Percentiles rank a stretch among this genome's conserved stretches.
Conservation (phyloP, 192 early-diverging fungal species). For the Jimgerdemannia flammicorona region DNA sequence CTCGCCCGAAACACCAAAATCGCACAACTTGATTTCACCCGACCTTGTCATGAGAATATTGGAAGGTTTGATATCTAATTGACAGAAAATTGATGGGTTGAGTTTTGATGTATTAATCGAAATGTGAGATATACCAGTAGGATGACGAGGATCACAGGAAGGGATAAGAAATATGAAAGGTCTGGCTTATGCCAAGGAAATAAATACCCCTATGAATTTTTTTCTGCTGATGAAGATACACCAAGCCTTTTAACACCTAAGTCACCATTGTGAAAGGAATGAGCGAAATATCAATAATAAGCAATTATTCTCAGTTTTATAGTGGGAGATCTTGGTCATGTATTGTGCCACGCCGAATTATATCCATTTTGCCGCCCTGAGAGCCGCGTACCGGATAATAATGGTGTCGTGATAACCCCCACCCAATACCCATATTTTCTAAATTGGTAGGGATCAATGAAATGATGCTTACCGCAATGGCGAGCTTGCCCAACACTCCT, state of each 20-base stretch:
- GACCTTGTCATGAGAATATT: slow-evolving; percentile 90
- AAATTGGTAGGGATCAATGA: not conserved
- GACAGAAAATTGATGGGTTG: too few relatives aligned
- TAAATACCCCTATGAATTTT: slow-evolving; percentile 87
- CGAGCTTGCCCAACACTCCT: slow-evolving; percentile 83
- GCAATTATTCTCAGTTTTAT: too few relatives aligned
- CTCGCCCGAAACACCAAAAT: slow-evolving; percentile 96
- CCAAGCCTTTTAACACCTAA: slow-evolving; percentile 76
- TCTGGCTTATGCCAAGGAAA: not conserved
- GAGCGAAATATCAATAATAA: too few relatives aligned
- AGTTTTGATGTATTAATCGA: too few relatives aligned
- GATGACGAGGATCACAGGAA: too few relatives aligned
- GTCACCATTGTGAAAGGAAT: too few relatives aligned
- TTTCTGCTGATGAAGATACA: slow-evolving; percentile 81
- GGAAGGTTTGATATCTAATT: slow-evolving; percentile 93
- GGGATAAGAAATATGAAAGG: too few relatives aligned
- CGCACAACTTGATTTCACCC: slow-evolving; percentile 94
- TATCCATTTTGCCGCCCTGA: too few relatives aligned
- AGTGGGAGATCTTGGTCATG: too few relatives aligned
- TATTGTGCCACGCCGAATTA: too few relatives aligned
- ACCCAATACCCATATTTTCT: too few relatives aligned
- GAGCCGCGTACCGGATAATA: not conserved
- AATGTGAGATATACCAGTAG: too few relatives aligned
- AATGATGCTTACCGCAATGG: slow-evolving; percentile 56
- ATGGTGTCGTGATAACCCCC: not conserved